phyloP scores from a whole-genome alignment of 108 stramenopile genomes.

The Nannochloropsis granulata region DNA sequence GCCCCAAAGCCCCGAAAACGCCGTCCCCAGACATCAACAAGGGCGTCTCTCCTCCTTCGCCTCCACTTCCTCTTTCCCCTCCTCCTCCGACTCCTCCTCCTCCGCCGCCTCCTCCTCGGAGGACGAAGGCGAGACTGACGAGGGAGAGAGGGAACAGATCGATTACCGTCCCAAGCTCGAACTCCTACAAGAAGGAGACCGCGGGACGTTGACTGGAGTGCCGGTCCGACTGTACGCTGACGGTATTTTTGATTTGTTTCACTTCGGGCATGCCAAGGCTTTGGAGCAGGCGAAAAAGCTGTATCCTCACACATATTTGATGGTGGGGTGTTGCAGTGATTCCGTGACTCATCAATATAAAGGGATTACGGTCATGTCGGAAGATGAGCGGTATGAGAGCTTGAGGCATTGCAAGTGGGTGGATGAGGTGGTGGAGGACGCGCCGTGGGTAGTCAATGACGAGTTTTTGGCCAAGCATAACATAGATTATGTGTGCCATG shows the following conservation, averaged over 20 bases:
- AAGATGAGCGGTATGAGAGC: conserved; percentile 14
- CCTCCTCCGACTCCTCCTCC: background rate
- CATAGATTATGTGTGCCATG: conserved; percentile 21
- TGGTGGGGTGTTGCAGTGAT: conserved; percentile 17
- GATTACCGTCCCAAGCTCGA: background rate
- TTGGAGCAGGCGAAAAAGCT: background rate
- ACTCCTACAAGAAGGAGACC: conserved; percentile 7
- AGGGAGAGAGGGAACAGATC: background rate
- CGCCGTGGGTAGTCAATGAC: conserved; percentile 13
- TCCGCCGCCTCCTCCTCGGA: background rate
- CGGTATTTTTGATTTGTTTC: conserved; percentile 27
- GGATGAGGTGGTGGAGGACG: conserved; percentile 18
- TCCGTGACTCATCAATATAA: conserved; percentile 6
- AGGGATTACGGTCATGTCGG: conserved; percentile 13
- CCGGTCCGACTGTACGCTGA: conserved; percentile 19
- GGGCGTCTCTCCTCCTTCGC: no score
- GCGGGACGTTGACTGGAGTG: conserved; percentile 6
- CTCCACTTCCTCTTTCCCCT: background rate
- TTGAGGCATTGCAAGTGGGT: conserved; percentile 23
- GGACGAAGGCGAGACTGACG: background rate
- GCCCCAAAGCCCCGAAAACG: background rate
- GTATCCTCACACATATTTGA: conserved; percentile 10
- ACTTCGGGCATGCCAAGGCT: conserved; percentile 21
- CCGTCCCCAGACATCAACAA: background rate
- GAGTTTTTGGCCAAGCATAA: conserved; percentile 6